Evolutionary conservation across 768 basidiomycete genomes (phyloP).

Genomic region (Suillus bovinus): DNA sequence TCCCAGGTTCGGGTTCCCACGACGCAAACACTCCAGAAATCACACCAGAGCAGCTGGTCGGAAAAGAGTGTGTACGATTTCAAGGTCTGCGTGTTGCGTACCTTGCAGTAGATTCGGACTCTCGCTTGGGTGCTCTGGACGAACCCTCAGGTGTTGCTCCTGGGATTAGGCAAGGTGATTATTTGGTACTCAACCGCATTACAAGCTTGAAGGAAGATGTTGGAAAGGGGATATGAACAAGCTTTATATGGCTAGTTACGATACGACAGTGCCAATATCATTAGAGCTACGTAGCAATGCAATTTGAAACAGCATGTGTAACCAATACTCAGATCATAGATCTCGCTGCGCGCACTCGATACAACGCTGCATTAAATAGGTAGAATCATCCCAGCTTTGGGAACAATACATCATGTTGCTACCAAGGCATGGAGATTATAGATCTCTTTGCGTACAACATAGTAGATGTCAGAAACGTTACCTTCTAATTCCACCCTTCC

Average conservation of each 20-base stretch:
- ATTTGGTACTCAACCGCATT: constrained; percentile 85
- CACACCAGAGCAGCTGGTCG: constrained; percentile 74
- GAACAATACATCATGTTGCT: constrained; percentile 46
- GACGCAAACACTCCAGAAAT: constrained; percentile 66
- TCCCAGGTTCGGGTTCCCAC: constrained; percentile 34
- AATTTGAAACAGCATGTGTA: not conserved
- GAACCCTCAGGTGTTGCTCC: constrained; percentile 45
- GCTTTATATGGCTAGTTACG: not conserved
- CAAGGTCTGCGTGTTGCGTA: constrained; percentile 96
- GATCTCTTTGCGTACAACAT: constrained; percentile 84
- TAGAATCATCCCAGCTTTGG: not conserved
- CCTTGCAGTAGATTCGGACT: constrained; percentile 90
- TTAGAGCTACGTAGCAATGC: not conserved
- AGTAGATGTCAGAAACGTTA: constrained; percentile 84
- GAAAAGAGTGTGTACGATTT: constrained; percentile 92
- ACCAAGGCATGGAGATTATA: constrained; percentile 91
- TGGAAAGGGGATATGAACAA: constrained; percentile 54
- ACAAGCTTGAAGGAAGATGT: constrained; percentile 95
- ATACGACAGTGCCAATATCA: not conserved
- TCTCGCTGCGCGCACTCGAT: not conserved
- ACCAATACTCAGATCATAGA: not conserved
- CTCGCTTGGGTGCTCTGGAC: constrained; percentile 64
- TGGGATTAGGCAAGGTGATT: constrained; percentile 66
- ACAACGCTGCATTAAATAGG: not conserved
- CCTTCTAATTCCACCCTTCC: constrained; percentile 92